These are phyloP conservation scores for Trametes elegans DNA, from an alignment of 768 basidiomycete genomes.

Conservation along the genomic window DNA sequence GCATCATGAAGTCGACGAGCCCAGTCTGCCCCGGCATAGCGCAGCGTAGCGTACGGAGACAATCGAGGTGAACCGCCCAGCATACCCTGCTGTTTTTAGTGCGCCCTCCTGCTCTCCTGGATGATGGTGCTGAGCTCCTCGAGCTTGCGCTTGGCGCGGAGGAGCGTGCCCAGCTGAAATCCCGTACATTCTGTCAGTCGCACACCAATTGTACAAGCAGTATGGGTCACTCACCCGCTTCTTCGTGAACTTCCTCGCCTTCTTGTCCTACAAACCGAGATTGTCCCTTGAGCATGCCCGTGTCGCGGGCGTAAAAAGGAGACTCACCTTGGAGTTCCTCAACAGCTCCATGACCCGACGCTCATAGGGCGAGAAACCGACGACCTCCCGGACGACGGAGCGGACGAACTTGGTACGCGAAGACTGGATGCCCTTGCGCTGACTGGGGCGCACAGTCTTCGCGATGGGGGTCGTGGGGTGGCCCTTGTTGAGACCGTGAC, in stretches of 20 bases:
- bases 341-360: slow-evolving; percentile 96
- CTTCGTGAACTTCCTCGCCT: slow-evolving; percentile 98
- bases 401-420: slow-evolving; percentile 93
- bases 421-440: slow-evolving; percentile 90
- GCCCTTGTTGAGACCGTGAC: slow-evolving; percentile 84
- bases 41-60: slow-evolving; percentile 11
- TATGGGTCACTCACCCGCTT: slow-evolving; percentile 76
- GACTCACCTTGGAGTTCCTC: slow-evolving; percentile 91
- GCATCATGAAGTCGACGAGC: slow-evolving; percentile 23
- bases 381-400: slow-evolving; percentile 93
- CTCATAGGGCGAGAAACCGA: slow-evolving; percentile 97
- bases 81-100: slow-evolving; percentile 32
- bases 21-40: slow-evolving; percentile 10
- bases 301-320: background rate
- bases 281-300: background rate
- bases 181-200: slow-evolving; percentile 1
- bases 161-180: slow-evolving; percentile 87
- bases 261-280: slow-evolving; percentile 78
- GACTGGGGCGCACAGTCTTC: slow-evolving; percentile 72
- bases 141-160: slow-evolving; percentile 98
- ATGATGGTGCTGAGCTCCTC: slow-evolving; percentile 93
- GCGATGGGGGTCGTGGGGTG: slow-evolving; percentile 84
- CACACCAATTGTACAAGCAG: background rate
- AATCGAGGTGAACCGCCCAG: slow-evolving; percentile 7
- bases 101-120: slow-evolving; percentile 84